Percentiles rank a stretch among this genome's conserved stretches.
Conservation (phyloP, 768 basidiomycete genomes). For the Mycena alexandri region DNA sequence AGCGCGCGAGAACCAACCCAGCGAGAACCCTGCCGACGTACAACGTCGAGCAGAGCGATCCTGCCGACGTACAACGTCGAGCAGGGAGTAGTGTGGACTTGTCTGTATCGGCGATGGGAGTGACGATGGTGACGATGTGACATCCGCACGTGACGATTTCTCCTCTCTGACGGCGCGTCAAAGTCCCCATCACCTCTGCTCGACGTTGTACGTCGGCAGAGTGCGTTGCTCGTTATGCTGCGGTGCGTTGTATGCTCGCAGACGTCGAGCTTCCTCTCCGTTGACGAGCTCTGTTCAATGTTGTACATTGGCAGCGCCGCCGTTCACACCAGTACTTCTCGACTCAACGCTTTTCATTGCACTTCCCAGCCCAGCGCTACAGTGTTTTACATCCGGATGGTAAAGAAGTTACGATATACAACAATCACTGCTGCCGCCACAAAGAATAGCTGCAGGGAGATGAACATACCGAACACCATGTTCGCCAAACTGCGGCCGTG, state of each 20-base stretch:
- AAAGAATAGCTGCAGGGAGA: conserved; percentile 13
- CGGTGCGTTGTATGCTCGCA: no score
- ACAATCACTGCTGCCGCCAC: background rate
- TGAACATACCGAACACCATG: background rate
- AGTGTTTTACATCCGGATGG: conserved; percentile 7
- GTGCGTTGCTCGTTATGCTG: background rate
- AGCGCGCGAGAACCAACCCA: no score
- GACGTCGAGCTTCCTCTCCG: background rate
- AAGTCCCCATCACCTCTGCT: conserved; percentile 1
- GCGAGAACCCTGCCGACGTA: conserved; percentile 23
- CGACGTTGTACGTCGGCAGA: conserved; percentile 30
- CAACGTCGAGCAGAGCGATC: no score
- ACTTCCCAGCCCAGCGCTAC: background rate
- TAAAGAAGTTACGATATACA: background rate
- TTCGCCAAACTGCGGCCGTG: conserved; percentile 17
- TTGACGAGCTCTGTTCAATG: conserved; percentile 19
- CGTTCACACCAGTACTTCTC: no score
- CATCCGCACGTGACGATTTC: background rate
- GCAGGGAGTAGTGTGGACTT: no score
- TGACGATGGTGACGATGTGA: conserved; percentile 10
- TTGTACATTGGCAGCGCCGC: conserved; percentile 18
- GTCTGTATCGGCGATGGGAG: conserved; percentile 1
- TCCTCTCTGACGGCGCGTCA: no score
- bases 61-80: conserved; percentile 15
- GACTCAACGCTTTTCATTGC: background rate